Conservation (phyloP, 2,329 filamentous ascomycete genomes). For the Thyridium curvatum region DNA sequence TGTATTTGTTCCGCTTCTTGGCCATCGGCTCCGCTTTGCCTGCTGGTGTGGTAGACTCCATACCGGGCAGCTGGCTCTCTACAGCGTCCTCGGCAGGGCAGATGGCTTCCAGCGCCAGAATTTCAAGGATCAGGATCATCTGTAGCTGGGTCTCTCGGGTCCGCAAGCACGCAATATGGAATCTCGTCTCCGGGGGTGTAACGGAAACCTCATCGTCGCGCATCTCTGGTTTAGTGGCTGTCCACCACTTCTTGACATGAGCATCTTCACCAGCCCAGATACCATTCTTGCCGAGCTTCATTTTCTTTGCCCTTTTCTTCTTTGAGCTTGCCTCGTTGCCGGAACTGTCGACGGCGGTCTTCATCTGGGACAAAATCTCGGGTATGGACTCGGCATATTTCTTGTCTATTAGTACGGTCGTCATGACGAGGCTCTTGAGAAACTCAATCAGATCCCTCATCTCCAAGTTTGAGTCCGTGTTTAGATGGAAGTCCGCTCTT, state of each 20-base stretch:
- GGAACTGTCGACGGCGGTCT: conserved; percentile 48
- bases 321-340: conserved; percentile 20
- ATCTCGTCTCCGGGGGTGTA: conserved; percentile 48
- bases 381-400: conserved; percentile 72
- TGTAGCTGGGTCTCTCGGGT: conserved; percentile 75
- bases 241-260: conserved; percentile 66
- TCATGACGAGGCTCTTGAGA: conserved; percentile 61
- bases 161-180: conserved; percentile 59
- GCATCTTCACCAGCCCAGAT: conserved; percentile 62
- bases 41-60: conserved; percentile 26
- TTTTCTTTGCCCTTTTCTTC: conserved; percentile 54
- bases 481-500: conserved; percentile 61
- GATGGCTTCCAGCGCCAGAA: conserved; percentile 59
- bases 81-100: conserved; percentile 30
- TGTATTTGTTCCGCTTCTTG: conserved; percentile 57
- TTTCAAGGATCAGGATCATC: conserved; percentile 72
- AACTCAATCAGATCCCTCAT: conserved; percentile 61
- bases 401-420: conserved; percentile 64
- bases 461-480: conserved; percentile 52
- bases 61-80: conserved; percentile 40
- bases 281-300: conserved; percentile 61
- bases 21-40: conserved; percentile 20
- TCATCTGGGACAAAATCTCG: conserved; percentile 51
- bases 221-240: conserved; percentile 43
- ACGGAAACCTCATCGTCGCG: conserved; percentile 39